phyloP scores from a whole-genome alignment of 2,329 filamentous ascomycete genomes.

The Iodosphaeria phyllophila region DNA sequence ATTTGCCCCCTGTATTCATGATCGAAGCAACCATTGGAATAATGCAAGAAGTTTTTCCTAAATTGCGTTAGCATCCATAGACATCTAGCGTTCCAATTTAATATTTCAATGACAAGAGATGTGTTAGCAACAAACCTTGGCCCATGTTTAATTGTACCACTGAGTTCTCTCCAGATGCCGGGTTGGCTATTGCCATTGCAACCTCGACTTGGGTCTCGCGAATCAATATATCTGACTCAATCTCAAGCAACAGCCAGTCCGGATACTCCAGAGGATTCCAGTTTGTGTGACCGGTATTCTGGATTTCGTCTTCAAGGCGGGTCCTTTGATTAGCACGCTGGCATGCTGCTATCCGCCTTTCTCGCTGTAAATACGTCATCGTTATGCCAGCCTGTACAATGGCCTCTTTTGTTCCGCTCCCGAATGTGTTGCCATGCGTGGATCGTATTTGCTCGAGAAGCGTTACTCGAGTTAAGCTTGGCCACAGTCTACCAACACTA shows the following conservation, averaged over 20 bases:
- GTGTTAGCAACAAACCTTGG: no score
- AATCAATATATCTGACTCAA: slow-evolving; percentile 45
- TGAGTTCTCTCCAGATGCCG: slow-evolving; percentile 30
- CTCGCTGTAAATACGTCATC: slow-evolving; percentile 24
- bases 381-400: slow-evolving; percentile 24
- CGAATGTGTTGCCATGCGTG: slow-evolving; percentile 10
- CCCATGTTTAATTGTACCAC: slow-evolving; percentile 53
- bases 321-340: slow-evolving; percentile 8
- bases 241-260: slow-evolving; percentile 49
- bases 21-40: slow-evolving; percentile 29
- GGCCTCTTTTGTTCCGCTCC: slow-evolving; percentile 15
- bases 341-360: slow-evolving; percentile 20
- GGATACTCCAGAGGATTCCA: slow-evolving; percentile 34
- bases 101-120: no score
- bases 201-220: slow-evolving; percentile 43
- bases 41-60: slow-evolving; percentile 38
- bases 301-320: slow-evolving; percentile 21
- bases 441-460: slow-evolving; percentile 28
- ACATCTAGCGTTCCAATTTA: no score
- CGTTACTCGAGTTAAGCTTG: slow-evolving; percentile 19
- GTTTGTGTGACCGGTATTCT: slow-evolving; percentile 30
- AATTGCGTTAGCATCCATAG: no score
- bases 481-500: slow-evolving; percentile 21
- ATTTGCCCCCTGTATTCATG: slow-evolving; percentile 23
- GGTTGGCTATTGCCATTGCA: slow-evolving; percentile 37